Percentiles rank a stretch among this genome's conserved stretches.
phyloP scores from a whole-genome alignment of 495 filamentous ascomycete species.

The Tuber borchii region DNA sequence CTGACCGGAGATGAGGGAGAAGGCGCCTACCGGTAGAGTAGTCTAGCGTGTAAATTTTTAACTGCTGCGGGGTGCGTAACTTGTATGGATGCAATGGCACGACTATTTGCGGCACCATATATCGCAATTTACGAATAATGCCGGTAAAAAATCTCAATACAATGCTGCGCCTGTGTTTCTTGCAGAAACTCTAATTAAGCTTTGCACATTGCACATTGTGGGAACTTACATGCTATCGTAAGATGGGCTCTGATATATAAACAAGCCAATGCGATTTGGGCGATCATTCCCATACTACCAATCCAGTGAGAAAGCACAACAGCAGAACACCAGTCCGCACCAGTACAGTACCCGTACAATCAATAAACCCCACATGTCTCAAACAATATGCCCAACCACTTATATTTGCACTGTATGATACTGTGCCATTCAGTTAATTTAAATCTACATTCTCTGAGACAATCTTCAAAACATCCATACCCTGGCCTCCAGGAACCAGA shows the following conservation, averaged over 20 bases:
- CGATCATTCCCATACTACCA: background rate
- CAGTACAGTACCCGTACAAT: background rate
- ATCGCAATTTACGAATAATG: background rate
- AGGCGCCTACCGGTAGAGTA: background rate
- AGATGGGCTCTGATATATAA: background rate
- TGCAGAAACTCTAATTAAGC: background rate
- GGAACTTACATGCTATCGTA: background rate
- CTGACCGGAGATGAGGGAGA: background rate
- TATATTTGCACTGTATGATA: background rate
- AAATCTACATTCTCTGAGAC: background rate
- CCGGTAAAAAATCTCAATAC: background rate
- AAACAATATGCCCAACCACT: background rate
- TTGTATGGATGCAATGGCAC: background rate
- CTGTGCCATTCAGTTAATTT: too few relatives aligned
- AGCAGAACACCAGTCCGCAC: background rate
- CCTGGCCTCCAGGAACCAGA: background rate
- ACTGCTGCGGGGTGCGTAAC: background rate
- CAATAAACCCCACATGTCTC: background rate
- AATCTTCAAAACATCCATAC: background rate
- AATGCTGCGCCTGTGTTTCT: background rate
- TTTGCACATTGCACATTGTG: background rate
- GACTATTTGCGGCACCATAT: background rate
- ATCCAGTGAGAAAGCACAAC: background rate
- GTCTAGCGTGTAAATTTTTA: background rate
- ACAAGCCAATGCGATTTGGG: background rate